phyloP scores from a whole-genome alignment of 2,329 filamentous ascomycete genomes.

The Didymella pomorum region DNA sequence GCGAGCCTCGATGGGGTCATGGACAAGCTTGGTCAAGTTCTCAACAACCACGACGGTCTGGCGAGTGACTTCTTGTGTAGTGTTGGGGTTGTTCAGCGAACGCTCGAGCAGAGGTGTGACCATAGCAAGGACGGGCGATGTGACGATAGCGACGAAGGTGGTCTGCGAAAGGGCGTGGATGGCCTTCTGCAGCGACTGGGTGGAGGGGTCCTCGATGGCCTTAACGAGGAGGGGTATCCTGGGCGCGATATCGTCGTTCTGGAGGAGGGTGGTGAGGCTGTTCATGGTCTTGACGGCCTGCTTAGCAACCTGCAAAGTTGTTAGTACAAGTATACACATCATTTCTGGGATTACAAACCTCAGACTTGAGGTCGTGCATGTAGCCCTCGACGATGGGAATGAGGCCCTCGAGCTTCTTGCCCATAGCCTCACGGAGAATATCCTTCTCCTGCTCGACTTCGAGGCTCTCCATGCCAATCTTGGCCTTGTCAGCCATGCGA shows the following conservation, averaged over 20 bases:
- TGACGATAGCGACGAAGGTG: slow-evolving; percentile 97
- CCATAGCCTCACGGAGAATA: slow-evolving; percentile 87
- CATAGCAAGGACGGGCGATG: slow-evolving; percentile 91
- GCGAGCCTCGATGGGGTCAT: slow-evolving; percentile 92
- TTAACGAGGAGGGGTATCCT: slow-evolving; percentile 91
- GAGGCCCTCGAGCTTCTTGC: slow-evolving; percentile 81
- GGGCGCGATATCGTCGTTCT: slow-evolving; percentile 95
- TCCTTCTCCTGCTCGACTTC: slow-evolving; percentile 90
- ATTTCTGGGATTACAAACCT: slow-evolving; percentile 52
- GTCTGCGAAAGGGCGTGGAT: slow-evolving; percentile 97
- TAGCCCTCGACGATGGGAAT: slow-evolving; percentile 91
- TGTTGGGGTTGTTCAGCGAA: slow-evolving; percentile 88
- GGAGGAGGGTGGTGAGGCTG: slow-evolving; percentile 84
- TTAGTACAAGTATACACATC: slow-evolving; percentile 17
- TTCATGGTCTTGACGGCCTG: slow-evolving; percentile 93
- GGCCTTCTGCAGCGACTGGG: slow-evolving; percentile 88
- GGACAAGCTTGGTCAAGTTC: slow-evolving; percentile 97
- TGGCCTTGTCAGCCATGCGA: slow-evolving; percentile 93
- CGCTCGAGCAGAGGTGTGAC: slow-evolving; percentile 94
- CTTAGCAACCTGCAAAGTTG: slow-evolving; percentile 65
- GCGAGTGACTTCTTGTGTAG: slow-evolving; percentile 90
- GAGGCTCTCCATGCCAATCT: slow-evolving; percentile 82
- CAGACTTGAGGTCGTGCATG: slow-evolving; percentile 95
- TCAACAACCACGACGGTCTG: slow-evolving; percentile 97
- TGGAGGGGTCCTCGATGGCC: slow-evolving; percentile 92